These are phyloP conservation scores for Athelia psychrophila DNA, from an alignment of 1,284 basidiomycete genomes.

Conservation along the genomic window DNA sequence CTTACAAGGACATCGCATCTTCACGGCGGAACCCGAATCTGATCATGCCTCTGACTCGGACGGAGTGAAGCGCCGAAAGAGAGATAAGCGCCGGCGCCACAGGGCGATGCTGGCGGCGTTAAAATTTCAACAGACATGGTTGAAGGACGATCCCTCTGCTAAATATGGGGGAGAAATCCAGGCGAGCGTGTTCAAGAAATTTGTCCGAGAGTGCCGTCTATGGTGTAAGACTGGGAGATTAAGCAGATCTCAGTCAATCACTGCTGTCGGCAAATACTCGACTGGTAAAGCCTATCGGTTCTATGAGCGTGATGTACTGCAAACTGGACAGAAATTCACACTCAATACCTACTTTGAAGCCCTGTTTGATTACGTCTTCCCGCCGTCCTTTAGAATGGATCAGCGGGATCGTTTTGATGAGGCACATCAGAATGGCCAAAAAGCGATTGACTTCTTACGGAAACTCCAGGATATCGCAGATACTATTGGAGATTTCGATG, in stretches of 20 bases:
- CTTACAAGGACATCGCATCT: no score
- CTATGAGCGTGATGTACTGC: constrained; percentile 1
- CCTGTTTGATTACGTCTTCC: constrained; percentile 7
- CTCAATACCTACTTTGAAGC: constrained; percentile 2
- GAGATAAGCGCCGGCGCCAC: neutral
- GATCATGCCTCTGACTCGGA: neutral
- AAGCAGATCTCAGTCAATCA: no score
- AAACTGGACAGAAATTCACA: constrained; percentile 1
- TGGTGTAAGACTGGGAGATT: neutral
- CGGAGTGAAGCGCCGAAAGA: neutral
- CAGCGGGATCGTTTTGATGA: constrained; percentile 3
- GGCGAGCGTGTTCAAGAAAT: constrained; percentile 1
- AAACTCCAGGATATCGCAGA: neutral
- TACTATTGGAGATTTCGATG: constrained; percentile 3
- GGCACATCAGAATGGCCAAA: neutral
- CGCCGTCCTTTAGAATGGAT: constrained; percentile 4
- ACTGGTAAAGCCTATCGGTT: neutral
- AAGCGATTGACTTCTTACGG: neutral
- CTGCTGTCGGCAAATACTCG: constrained; percentile 1
- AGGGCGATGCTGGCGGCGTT: constrained; percentile 1
- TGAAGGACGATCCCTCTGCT: constrained; percentile 1
- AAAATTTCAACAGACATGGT: constrained; percentile 7
- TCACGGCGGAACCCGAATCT: neutral
- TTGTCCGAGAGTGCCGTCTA: neutral
- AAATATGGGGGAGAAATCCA: neutral